These are phyloP conservation scores for Aegilops speltoides DNA, from an alignment of 176 grass and related monocot genomes.

Conservation along the genomic window DNA sequence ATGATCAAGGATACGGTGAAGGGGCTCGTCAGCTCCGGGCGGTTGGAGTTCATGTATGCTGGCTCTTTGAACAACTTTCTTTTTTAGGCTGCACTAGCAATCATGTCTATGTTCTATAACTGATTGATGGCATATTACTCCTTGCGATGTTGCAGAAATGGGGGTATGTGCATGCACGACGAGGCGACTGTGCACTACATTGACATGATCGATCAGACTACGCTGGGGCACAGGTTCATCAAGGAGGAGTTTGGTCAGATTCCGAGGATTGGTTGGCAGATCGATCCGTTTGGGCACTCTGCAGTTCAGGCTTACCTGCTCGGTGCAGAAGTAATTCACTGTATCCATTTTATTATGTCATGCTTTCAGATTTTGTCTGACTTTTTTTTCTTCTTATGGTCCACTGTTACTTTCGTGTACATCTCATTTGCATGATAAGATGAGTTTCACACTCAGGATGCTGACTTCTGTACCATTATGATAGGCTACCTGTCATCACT, in stretches of 20 bases:
- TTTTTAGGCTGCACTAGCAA: not conserved
- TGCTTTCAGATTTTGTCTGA: not conserved
- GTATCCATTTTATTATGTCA: slow-evolving; percentile 16
- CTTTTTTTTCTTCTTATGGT: not conserved
- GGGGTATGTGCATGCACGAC: slow-evolving; percentile 96
- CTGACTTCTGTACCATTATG: not conserved
- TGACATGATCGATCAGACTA: slow-evolving; percentile 97
- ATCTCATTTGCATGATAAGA: not conserved
- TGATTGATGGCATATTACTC: not conserved
- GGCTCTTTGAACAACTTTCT: not conserved
- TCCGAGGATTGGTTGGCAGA: slow-evolving; percentile 93
- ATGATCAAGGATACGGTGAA: slow-evolving; percentile 71
- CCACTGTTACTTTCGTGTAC: not conserved
- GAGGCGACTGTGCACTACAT: slow-evolving; percentile 89
- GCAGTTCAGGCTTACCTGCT: slow-evolving; percentile 90
- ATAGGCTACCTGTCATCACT: not conserved
- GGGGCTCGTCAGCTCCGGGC: slow-evolving; percentile 71
- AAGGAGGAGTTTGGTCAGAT: slow-evolving; percentile 77
- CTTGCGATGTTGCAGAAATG: slow-evolving; percentile 61
- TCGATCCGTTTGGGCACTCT: slow-evolving; percentile 95
- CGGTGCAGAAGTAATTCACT: slow-evolving; percentile 59
- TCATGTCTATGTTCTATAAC: not conserved
- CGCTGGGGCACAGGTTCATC: slow-evolving; percentile 76
- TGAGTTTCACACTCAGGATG: not conserved
- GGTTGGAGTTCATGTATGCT: slow-evolving; percentile 79